Conservation (phyloP, 148 eudicot genomes). For the Agrostemma githago region DNA sequence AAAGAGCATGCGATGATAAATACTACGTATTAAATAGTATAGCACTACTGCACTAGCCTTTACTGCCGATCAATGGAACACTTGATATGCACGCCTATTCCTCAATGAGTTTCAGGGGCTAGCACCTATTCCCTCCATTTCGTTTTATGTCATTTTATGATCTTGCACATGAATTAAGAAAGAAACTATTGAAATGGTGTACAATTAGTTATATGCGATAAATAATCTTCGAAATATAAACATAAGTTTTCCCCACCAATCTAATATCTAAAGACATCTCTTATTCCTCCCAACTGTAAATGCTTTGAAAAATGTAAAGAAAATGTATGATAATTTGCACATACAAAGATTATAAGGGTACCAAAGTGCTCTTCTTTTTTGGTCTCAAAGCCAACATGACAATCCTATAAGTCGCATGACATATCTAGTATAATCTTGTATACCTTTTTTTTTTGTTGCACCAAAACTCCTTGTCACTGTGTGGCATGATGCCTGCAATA, state of each 20-base stretch:
- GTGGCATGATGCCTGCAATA: background rate
- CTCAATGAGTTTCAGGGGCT: background rate
- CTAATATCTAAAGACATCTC: too few species aligned
- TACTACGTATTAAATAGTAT: background rate
- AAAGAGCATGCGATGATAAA: background rate
- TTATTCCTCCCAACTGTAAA: too few species aligned
- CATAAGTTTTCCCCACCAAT: too few species aligned
- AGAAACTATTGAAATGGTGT: too few species aligned
- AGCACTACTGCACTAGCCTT: background rate
- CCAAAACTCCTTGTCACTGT: background rate
- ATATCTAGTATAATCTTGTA: background rate
- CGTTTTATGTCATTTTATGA: too few species aligned
- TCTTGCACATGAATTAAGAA: too few species aligned
- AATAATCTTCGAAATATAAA: too few species aligned
- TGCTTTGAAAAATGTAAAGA: too few species aligned
- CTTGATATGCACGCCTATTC: background rate
- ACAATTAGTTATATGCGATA: too few species aligned
- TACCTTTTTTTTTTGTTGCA: constrained; percentile 1
- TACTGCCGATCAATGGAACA: background rate
- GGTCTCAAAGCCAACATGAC: background rate
- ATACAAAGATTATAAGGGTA: background rate
- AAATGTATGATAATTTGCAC: background rate
- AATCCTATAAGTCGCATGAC: background rate
- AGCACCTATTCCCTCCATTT: background rate
- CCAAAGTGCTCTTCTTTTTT: background rate